A percentile compares a stretch with the other conserved stretches of the same genome.
Evolutionary conservation across 805 yeast species (phyloP).

Genomic region (Candida schatavii): DNA sequence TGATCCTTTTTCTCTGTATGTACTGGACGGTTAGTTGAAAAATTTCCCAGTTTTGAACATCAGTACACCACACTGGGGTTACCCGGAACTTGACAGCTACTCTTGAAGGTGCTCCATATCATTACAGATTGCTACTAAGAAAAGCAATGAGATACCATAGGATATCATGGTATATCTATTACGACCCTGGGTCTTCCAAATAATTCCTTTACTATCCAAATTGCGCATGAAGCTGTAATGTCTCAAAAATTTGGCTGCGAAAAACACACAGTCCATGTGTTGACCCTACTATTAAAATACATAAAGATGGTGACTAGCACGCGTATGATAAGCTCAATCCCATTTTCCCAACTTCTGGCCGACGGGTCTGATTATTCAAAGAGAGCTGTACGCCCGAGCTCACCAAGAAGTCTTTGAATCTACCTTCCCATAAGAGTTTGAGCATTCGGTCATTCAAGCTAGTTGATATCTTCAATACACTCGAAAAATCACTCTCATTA

Average conservation of each 20-base stretch:
- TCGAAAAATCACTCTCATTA: slow-evolving; percentile 54
- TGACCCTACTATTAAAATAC: neutral
- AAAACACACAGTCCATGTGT: neutral
- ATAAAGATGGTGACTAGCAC: slow-evolving; percentile 28
- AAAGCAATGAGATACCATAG: no score
- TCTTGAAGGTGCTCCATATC: no score
- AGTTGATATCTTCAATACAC: slow-evolving; percentile 72
- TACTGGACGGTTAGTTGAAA: no score
- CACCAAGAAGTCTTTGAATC: slow-evolving; percentile 72
- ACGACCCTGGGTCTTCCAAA: no score
- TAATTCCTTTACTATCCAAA: no score
- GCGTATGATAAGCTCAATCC: slow-evolving; percentile 66
- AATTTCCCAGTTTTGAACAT: no score
- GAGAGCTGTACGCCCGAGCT: slow-evolving; percentile 67
- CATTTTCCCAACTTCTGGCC: slow-evolving; percentile 48
- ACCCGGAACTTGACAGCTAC: no score
- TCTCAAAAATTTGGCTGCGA: neutral
- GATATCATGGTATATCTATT: no score
- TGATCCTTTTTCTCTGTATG: no score
- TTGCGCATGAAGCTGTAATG: no score
- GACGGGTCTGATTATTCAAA: slow-evolving; percentile 31
- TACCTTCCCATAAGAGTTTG: slow-evolving; percentile 83
- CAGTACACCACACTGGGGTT: no score
- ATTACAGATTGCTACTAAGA: no score
- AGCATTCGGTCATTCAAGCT: slow-evolving; percentile 61